Evolutionary conservation across 208 protist genomes (phyloP).

Genomic region (Wallacemonas sp.): DNA sequence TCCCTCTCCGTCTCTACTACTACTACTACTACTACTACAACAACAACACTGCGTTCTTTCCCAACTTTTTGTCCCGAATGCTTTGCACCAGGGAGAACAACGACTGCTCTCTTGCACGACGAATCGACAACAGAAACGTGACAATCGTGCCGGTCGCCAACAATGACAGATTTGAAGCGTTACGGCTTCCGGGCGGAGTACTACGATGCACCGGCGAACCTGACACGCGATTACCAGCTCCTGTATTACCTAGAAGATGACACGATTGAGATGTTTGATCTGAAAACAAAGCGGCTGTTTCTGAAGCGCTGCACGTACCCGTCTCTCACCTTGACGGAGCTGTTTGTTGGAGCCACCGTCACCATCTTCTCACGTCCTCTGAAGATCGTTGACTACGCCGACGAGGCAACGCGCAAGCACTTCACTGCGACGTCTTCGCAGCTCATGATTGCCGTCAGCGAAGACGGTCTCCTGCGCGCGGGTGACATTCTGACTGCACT

Average conservation of each 20-base stretch:
- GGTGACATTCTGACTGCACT: constrained; percentile 60
- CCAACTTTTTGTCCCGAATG: no score
- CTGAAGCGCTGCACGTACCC: constrained; percentile 92
- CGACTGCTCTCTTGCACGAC: not conserved
- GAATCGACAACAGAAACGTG: not conserved
- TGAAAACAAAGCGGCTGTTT: constrained; percentile 92
- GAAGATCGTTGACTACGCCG: constrained; percentile 91
- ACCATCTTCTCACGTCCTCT: constrained; percentile 93
- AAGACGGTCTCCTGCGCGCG: constrained; percentile 34
- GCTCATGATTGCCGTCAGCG: constrained; percentile 64
- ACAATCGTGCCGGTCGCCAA: not conserved
- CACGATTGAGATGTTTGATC: constrained; percentile 95
- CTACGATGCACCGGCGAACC: constrained; percentile 86
- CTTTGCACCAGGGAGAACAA: no score
- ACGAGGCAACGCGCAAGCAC: constrained; percentile 80
- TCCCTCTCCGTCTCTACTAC: no score
- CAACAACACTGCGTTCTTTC: no score
- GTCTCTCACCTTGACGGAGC: constrained; percentile 71
- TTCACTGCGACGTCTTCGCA: constrained; percentile 60
- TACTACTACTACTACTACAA: no score
- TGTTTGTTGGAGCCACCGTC: constrained; percentile 93
- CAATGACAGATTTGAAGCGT: constrained; percentile 55
- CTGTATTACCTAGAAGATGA: constrained; percentile 88
- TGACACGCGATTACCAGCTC: constrained; percentile 90
- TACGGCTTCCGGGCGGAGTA: constrained; percentile 90